phyloP scores from a whole-genome alignment of 768 basidiomycete species.

The Xerocomellus intermedius region DNA sequence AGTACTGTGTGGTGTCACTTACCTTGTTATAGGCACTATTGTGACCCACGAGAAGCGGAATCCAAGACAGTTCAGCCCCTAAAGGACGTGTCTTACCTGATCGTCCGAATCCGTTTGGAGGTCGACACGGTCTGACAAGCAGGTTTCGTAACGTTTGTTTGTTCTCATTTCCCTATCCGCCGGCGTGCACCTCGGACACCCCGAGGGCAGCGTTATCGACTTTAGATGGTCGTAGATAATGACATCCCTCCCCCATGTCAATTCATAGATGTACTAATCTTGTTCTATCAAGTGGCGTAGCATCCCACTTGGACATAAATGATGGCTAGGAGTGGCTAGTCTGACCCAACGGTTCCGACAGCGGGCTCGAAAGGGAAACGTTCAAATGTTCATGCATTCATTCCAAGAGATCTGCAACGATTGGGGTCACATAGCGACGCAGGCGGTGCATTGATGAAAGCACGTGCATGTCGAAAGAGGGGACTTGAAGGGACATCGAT shows the following conservation, averaged over 20 bases:
- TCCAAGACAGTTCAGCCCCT: neutral
- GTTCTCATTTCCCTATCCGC: neutral
- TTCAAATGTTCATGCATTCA: neutral
- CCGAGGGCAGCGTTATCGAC: neutral
- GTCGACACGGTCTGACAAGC: neutral
- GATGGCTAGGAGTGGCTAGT: neutral
- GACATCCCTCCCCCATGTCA: neutral
- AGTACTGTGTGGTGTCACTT: neutral
- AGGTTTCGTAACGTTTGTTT: neutral
- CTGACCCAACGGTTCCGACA: neutral
- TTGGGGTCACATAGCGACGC: no score
- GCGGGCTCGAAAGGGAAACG: neutral
- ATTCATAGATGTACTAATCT: neutral
- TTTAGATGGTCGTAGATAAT: neutral
- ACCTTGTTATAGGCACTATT: neutral
- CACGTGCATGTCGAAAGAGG: neutral
- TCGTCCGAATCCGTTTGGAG: neutral
- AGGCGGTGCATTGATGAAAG: neutral
- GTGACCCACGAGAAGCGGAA: neutral
- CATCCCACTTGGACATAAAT: neutral
- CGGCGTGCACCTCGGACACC: slow-evolving; percentile 9
- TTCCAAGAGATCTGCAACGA: neutral
- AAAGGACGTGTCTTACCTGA: neutral
- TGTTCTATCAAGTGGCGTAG: neutral
- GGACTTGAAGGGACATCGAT: neutral